phyloP scores from a whole-genome alignment of 495 filamentous ascomycete species.

The Cercophora newfieldiana region DNA sequence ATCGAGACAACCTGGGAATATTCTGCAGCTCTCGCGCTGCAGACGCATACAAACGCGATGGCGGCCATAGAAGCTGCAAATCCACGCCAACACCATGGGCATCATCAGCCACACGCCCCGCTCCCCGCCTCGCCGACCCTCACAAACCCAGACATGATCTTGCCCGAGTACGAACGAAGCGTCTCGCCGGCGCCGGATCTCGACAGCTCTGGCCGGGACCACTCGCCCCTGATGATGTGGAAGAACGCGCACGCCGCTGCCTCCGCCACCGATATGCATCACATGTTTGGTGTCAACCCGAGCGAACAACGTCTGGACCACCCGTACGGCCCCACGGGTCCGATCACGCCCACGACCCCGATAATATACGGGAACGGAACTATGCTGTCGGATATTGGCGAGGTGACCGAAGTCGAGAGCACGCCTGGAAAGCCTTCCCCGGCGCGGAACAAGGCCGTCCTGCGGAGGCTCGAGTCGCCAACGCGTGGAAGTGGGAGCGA shows the following conservation, averaged over 20 bases:
- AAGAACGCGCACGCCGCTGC: conserved; percentile 40
- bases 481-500: conserved; percentile 26
- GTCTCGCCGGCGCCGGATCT: conserved; percentile 45
- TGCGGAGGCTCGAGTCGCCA: conserved; percentile 20
- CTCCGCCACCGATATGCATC: conserved; percentile 36
- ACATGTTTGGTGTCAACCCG: conserved; percentile 32
- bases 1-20: conserved; percentile 6
- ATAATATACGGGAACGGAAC: conserved; percentile 63
- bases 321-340: conserved; percentile 50
- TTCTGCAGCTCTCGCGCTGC: conserved; percentile 6
- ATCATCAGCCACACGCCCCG: conserved; percentile 36
- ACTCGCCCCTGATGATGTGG: conserved; percentile 47
- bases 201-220: conserved; percentile 28
- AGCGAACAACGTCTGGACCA: conserved; percentile 21
- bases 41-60: conserved; percentile 17
- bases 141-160: conserved; percentile 93
- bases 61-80: conserved; percentile 38
- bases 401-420: conserved; percentile 64
- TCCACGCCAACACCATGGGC: conserved; percentile 31
- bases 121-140: conserved; percentile 73
- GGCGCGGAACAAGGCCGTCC: conserved; percentile 16
- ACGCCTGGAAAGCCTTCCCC: conserved; percentile 41
- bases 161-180: conserved; percentile 64
- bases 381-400: conserved; percentile 72
- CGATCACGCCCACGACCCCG: conserved; percentile 55